Conservation (phyloP, 73 alveolate species). For the Tetrahymena elliotti region DNA sequence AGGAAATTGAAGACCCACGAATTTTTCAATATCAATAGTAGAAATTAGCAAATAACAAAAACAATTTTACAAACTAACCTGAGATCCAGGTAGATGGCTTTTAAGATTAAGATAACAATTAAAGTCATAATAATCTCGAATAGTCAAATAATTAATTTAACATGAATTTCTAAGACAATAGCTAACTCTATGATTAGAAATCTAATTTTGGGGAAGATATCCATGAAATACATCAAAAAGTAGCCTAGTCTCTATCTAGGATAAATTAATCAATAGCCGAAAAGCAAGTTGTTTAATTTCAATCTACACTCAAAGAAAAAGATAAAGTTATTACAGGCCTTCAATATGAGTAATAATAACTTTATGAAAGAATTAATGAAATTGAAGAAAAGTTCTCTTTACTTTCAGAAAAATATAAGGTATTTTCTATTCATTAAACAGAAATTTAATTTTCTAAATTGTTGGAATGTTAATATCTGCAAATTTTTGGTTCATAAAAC, state of each 20-base stretch:
- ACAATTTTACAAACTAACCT: neutral
- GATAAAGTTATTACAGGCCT: neutral
- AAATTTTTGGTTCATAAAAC: too few relatives aligned
- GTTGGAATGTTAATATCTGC: too few relatives aligned
- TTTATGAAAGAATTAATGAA: neutral
- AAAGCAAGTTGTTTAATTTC: neutral
- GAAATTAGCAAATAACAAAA: neutral
- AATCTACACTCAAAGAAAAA: neutral
- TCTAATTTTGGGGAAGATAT: neutral
- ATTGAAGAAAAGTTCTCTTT: neutral
- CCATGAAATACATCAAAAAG: neutral
- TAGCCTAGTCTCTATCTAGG: neutral
- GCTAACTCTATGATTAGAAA: neutral
- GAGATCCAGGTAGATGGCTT: neutral
- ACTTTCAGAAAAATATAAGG: neutral
- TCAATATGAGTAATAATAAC: neutral
- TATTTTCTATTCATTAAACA: too few relatives aligned
- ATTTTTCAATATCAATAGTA: neutral
- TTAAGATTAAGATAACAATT: neutral
- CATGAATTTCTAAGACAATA: neutral
- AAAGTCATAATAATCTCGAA: neutral
- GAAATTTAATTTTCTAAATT: too few relatives aligned
- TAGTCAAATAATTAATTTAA: neutral
- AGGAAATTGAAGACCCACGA: neutral
- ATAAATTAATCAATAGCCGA: neutral